Evolutionary conservation across 2,329 filamentous ascomycete genomes (phyloP).

Genomic region (Apiospora rasikravindrae): DNA sequence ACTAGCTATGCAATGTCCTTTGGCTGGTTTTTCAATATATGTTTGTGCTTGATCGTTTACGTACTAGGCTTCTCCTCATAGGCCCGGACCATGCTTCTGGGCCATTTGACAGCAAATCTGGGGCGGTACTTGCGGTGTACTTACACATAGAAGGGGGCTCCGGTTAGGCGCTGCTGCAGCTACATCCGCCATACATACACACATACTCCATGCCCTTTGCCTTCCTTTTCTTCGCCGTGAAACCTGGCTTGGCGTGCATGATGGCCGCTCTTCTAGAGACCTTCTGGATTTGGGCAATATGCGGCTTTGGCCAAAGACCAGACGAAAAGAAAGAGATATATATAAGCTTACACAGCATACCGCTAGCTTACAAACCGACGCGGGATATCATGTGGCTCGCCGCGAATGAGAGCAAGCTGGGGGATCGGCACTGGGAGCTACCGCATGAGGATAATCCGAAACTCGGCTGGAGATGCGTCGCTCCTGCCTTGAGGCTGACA

Average conservation of each 20-base stretch:
- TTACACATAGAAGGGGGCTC: background rate
- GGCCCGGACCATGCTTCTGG: background rate
- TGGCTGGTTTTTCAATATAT: background rate
- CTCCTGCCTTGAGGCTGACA: background rate
- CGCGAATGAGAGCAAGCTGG: background rate
- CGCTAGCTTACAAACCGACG: background rate
- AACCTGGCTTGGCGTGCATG: constrained; percentile 5
- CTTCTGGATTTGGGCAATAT: constrained; percentile 14
- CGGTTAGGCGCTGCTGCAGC: background rate
- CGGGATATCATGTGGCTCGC: background rate
- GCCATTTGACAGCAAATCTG: background rate
- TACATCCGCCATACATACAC: background rate
- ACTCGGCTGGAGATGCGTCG: background rate
- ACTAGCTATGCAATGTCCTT: constrained; percentile 4
- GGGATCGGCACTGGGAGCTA: background rate
- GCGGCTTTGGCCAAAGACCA: background rate
- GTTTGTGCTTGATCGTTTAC: background rate
- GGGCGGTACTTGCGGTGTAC: constrained; percentile 2
- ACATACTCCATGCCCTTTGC: background rate
- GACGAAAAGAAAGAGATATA: background rate
- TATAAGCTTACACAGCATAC: background rate
- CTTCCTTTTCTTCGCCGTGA: background rate
- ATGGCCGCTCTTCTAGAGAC: constrained; percentile 4
- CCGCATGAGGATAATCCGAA: background rate
- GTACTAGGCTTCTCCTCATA: background rate